phyloP scores from a whole-genome alignment of 257 asterid species.

The Primulina tabacum region DNA sequence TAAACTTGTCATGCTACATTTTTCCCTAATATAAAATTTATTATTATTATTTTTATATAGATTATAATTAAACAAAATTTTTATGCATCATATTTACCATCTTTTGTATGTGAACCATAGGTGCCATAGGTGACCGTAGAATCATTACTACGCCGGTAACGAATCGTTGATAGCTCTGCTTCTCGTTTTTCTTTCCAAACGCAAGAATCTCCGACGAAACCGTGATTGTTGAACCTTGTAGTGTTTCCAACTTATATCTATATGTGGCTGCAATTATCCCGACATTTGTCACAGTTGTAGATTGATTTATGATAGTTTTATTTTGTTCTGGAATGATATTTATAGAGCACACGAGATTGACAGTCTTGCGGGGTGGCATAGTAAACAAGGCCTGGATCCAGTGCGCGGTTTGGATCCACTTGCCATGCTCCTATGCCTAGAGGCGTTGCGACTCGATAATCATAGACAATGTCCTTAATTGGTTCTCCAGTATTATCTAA shows the following conservation, averaged over 20 bases:
- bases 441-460: slow-evolving; percentile 20
- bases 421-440: slow-evolving; percentile 34
- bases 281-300: slow-evolving; percentile 27
- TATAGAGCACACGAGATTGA: slow-evolving; percentile 31
- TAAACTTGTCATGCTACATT: no score
- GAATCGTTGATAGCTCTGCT: slow-evolving; percentile 18
- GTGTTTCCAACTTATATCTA: not conserved
- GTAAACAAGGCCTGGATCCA: slow-evolving; percentile 16
- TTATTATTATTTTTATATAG: no score
- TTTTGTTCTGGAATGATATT: slow-evolving; percentile 29
- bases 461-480: slow-evolving; percentile 17
- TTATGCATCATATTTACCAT: no score
- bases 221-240: slow-evolving; percentile 13
- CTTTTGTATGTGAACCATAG: not conserved
- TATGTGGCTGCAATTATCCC: slow-evolving; percentile 26
- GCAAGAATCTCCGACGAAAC: slow-evolving; percentile 18
- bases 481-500: slow-evolving; percentile 26
- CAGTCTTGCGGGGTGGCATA: slow-evolving; percentile 25
- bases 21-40: no score
- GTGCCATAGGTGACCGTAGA: not conserved
- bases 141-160: not conserved
- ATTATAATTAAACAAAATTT: no score
- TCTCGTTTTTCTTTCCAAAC: slow-evolving; percentile 17
- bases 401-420: not conserved
- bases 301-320: slow-evolving; percentile 18